A percentile compares a stretch with the other conserved stretches of the same genome.
These are phyloP conservation scores for Neonectria ditissima DNA, from an alignment of 2,329 filamentous ascomycete genomes.

Conservation along the genomic window DNA sequence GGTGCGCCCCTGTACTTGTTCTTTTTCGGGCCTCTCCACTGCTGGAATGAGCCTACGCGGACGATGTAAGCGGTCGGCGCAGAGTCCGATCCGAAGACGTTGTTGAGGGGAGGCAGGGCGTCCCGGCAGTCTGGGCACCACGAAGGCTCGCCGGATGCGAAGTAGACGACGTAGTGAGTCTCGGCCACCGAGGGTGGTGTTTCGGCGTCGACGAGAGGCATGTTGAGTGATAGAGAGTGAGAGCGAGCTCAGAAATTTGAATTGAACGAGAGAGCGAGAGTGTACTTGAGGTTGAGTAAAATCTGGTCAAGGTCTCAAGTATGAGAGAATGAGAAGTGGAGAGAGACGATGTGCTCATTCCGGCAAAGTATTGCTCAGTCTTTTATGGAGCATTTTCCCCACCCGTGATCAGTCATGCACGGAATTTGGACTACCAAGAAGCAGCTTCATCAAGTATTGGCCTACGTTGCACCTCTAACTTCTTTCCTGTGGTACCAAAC, in stretches of 20 bases:
- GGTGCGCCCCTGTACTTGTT: slow-evolving; percentile 45
- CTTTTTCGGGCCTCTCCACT: slow-evolving; percentile 40
- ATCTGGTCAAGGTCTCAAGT: slow-evolving; percentile 1
- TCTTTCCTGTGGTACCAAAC: background rate
- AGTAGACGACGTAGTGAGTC: slow-evolving; percentile 48
- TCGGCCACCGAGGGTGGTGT: slow-evolving; percentile 39
- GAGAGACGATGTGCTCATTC: slow-evolving; percentile 23
- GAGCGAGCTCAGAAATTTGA: background rate
- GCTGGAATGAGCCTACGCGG: slow-evolving; percentile 39
- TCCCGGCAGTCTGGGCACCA: slow-evolving; percentile 47
- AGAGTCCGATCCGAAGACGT: slow-evolving; percentile 40
- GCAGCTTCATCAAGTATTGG: background rate
- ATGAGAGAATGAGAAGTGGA: slow-evolving; percentile 4
- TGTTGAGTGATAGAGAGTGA: slow-evolving; percentile 24
- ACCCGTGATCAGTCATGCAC: slow-evolving; percentile 2
- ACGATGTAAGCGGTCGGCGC: slow-evolving; percentile 44
- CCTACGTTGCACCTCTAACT: background rate
- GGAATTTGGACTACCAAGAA: background rate
- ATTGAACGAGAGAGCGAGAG: background rate
- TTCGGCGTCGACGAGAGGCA: slow-evolving; percentile 45
- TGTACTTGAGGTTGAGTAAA: background rate
- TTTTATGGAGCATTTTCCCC: slow-evolving; percentile 17
- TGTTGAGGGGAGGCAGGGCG: slow-evolving; percentile 40
- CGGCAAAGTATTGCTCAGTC: slow-evolving; percentile 13
- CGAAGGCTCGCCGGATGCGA: slow-evolving; percentile 46